Base-by-base conservation (phyloP, 2,329 filamentous ascomycete genomes). In the Teratosphaeria zuluensis region DNA sequence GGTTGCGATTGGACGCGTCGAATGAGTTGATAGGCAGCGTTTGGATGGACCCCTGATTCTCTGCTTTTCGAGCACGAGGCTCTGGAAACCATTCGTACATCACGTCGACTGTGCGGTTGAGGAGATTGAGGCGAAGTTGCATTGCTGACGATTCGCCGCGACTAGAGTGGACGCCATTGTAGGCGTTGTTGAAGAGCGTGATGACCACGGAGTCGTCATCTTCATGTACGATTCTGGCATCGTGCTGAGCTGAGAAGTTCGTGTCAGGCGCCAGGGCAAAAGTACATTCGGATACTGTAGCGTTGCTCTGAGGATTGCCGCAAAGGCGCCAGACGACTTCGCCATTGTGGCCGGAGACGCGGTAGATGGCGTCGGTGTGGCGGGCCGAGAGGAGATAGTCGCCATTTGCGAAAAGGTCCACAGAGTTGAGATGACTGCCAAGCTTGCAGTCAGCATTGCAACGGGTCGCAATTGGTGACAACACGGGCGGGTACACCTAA, bases 301-400 rank as follows among this genome's bases (percentile, higher is more conserved):
- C 14, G 14, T 11, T 35, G 33, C 14, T 35, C 9, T 2, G 2
- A 35, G 33, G 8, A 35, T 35, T 62, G 48, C 63, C 62, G 51
- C 61, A 61, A 4, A 83, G 71, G 19, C 74, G 77, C 81, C 80
- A 83, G 38, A 79, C 68, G 38, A 81, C 72, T 48, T 65, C 68
- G 32, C 80, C 79, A 19, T 76, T 74, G 6, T 71, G 72, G 4
- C 71, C 70, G 59, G 77, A 76, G 63, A 84, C 74, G 54, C 73
- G 74, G 55, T 74, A 74, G 19, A 83, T 70, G 6, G 76, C 72
- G 63, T 74, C 75, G 54, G 75, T 74, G 63, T 81, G 75, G 1
- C 80, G 76, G 1, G 76, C 74, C 0, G 80, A 83, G 33, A 84
- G 72, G 9, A 83, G 64, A 58, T 80, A 84, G 62, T 82, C 76